Base-by-base conservation (phyloP, 2,329 filamentous ascomycete genomes). In the Epicoccum nigrum region DNA sequence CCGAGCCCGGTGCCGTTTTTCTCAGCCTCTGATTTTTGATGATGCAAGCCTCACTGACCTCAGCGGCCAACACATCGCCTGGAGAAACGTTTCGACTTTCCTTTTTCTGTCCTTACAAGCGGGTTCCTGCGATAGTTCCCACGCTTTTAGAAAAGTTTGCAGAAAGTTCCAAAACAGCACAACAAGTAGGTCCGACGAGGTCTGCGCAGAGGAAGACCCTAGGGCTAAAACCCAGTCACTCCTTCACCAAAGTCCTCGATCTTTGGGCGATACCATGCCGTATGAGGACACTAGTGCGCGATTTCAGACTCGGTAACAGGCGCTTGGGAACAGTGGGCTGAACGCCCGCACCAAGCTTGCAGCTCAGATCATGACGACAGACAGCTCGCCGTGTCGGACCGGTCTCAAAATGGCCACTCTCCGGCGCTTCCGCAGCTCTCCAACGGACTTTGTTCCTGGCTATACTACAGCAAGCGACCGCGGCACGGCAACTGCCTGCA, bases 321-420 rank as follows among this genome's bases (percentile, higher is more conserved):
- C 58, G 54, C 56, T 60, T 62, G 68, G 69, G 64, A 58, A 55
- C 43, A 51, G 55, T 56, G 54, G 54, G 45, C 48, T 51, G 54
- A 57, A 53, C 38, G 51, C 55, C 47, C 30, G 34, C 41, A 45
- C 48, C 48, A 51, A 19, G 42, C 42, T 38, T 8, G 40, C 45
- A 45, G 44, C 35, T 65, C 59, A 58, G 53, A 70, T 68, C 64
- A 71, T 71, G 67, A 71, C 69, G 69, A 67, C 53, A 65, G 46
- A 42, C 30, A 51, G 31, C 49, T 48, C 52, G 51, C 59, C 46
- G 52, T 51, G 40, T 57, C 55, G 54, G 59, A 58, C 56, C 57
- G 59, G 59, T 58, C 58, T 56, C 41, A 55, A 54, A 40, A 59
- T 57, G 62, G 63, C 62, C 54, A 16, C 43, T 45, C 56, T 41